phyloP scores from a whole-genome alignment of 495 filamentous ascomycete genomes.

The Aspergillus cristatus region DNA sequence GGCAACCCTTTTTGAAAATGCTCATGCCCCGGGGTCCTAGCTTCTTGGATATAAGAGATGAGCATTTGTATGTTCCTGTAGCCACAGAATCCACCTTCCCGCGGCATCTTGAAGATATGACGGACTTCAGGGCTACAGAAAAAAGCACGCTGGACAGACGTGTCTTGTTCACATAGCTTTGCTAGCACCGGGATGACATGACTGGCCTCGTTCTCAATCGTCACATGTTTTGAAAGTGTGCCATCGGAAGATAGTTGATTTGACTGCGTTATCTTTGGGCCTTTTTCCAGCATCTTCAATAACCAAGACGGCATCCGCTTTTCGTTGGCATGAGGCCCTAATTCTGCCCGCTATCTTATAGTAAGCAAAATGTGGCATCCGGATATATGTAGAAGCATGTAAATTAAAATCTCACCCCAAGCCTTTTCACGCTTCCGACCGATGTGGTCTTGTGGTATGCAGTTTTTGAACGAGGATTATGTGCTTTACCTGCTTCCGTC shows the following conservation, averaged over 20 bases:
- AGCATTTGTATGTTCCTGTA: constrained; percentile 97
- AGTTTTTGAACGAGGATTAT: no score
- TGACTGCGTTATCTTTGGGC: constrained; percentile 45
- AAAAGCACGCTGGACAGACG: constrained; percentile 57
- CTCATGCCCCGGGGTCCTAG: constrained; percentile 46
- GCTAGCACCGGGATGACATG: constrained; percentile 69
- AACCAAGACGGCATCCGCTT: constrained; percentile 82
- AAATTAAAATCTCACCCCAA: constrained; percentile 28
- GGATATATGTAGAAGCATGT: no score
- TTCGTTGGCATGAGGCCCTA: constrained; percentile 82
- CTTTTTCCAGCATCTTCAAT: constrained; percentile 53
- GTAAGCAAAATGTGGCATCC: constrained; percentile 12
- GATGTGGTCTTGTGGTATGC: not conserved
- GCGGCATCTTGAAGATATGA: constrained; percentile 72
- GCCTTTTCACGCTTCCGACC: constrained; percentile 16
- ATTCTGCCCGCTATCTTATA: constrained; percentile 39
- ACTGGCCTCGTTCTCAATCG: constrained; percentile 51
- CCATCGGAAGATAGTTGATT: constrained; percentile 48
- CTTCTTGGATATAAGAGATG: constrained; percentile 61
- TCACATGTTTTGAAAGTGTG: constrained; percentile 31
- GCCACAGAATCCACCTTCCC: constrained; percentile 91
- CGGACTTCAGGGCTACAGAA: constrained; percentile 67
- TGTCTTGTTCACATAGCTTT: constrained; percentile 60
- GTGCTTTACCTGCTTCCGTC: no score
- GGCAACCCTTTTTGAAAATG: constrained; percentile 56